A percentile compares a stretch with the other conserved stretches of the same genome.
These are phyloP conservation scores for Heliamphora exappendiculata DNA, from an alignment of 148 eudicot species.

Conservation along the genomic window DNA sequence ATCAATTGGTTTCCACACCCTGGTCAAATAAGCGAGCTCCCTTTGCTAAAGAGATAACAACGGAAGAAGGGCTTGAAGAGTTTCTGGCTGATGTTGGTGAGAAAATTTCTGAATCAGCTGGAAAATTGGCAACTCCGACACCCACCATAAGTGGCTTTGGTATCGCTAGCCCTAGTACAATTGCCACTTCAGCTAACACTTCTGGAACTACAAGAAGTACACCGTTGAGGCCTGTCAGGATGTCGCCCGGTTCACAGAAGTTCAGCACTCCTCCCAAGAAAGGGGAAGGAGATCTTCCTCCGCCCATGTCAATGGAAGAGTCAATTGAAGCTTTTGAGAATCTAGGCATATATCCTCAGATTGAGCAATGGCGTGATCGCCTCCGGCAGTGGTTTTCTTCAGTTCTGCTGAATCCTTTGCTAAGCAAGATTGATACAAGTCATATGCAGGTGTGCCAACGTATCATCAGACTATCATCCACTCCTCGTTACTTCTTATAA, in stretches of 20 bases:
- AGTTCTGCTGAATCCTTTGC: constrained; percentile 65
- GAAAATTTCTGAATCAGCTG: constrained; percentile 68
- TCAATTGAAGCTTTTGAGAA: constrained; percentile 69
- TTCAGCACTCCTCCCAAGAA: constrained; percentile 86
- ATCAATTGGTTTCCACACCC: constrained; percentile 51
- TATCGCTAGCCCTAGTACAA: constrained; percentile 54
- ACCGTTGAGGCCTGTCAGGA: constrained; percentile 81
- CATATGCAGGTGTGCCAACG: constrained; percentile 53
- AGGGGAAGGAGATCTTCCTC: constrained; percentile 83
- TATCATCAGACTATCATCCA: background rate
- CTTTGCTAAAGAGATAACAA: constrained; percentile 57
- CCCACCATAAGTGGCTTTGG: constrained; percentile 59
- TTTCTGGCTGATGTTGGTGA: constrained; percentile 75
- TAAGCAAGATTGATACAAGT: constrained; percentile 67
- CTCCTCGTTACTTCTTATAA: background rate
- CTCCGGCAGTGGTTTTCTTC: constrained; percentile 97
- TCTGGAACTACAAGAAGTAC: constrained; percentile 85
- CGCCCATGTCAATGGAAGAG: constrained; percentile 97
- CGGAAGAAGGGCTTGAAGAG: constrained; percentile 75
- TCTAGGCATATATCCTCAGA: constrained; percentile 75
- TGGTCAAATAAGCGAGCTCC: constrained; percentile 76
- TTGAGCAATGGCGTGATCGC: constrained; percentile 87
- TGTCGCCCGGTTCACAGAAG: constrained; percentile 96
- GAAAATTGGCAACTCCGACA: constrained; percentile 73
- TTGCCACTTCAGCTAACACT: constrained; percentile 51